Base-by-base conservation (phyloP, 139 green algal genomes). In the Volvox africanus region DNA sequence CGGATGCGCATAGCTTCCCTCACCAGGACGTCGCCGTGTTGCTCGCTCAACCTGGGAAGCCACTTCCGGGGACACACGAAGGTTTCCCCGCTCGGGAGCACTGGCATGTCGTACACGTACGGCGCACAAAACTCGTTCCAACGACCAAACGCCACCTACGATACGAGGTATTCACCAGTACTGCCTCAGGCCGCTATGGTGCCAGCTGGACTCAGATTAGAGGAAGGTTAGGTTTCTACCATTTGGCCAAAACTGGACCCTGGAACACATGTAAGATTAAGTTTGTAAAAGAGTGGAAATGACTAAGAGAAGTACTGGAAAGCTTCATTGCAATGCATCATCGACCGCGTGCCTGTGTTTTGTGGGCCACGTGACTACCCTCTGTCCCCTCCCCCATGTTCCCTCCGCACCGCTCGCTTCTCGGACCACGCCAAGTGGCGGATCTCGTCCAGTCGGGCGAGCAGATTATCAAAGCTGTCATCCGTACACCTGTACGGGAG, bases 41-140 rank as follows among this genome's bases (percentile, higher is more conserved):
- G 12, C 50, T 55, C n/a, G 2, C 61, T 20, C 18, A 89, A 17
- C 26, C 26, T 71, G 22, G 85, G 85, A 1, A 89, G 85, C 28
- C 20, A 73, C 6, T 1, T 1, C 9, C 85, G 69, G 0, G 85
- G 69, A 36, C 85, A 89, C 1, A 16, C 1, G 67, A 69, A 88
- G 3, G 14, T 3, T 17, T 80, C 67, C 12, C 36, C 36, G 33
- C 22, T 80, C 20, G 65, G 18, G 0, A 88, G 67, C 21, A 0
- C 9, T 17, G 44, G 44, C 85, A 89, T 75, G 1, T 32, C 19
- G 33, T 71, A 44, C 11, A 65, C 3, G 69, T 89, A 89, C 2
- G 1, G 28, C 18, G 69, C 69, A 50, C 85, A 89, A 68, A 89
- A 89, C 28, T 33, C 5, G 69, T 89, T 89, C 85, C 85, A 89